Evolutionary conservation across 2,329 filamentous ascomycete species (phyloP).

Genomic region (Alternaria triticina): DNA sequence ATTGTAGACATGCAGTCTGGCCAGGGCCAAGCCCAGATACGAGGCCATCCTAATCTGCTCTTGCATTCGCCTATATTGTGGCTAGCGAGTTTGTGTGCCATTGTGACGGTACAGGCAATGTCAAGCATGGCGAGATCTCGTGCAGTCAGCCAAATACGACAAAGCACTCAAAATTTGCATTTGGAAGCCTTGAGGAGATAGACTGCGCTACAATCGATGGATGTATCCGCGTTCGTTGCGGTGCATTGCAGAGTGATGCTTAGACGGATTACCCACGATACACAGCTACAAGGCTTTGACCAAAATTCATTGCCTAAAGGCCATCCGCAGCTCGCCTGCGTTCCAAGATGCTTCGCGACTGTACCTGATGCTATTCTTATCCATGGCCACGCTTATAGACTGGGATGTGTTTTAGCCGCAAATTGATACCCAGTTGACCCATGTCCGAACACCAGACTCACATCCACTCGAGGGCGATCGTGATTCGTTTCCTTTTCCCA

Average conservation of each 20-base stretch:
- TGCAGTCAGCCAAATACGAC: not conserved
- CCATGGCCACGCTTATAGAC: slow-evolving; percentile 8
- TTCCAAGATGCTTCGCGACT: slow-evolving; percentile 6
- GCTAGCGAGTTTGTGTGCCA: slow-evolving; percentile 3
- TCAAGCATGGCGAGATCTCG: not conserved
- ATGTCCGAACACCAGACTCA: slow-evolving; percentile 8
- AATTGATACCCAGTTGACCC: slow-evolving; percentile 25
- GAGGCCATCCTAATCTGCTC: slow-evolving; percentile 12
- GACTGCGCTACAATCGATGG: not conserved
- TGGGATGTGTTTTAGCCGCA: slow-evolving; percentile 34
- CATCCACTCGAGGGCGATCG: not conserved
- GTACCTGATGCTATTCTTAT: slow-evolving; percentile 32
- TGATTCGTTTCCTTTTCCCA: not conserved
- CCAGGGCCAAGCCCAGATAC: slow-evolving; percentile 14
- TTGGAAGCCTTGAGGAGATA: not conserved
- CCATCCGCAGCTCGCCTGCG: slow-evolving; percentile 1
- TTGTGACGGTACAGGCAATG: not conserved
- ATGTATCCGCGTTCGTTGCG: not conserved
- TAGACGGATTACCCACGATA: not conserved
- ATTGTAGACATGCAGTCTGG: slow-evolving; percentile 4
- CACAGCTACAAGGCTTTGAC: not conserved
- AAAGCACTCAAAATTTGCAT: not conserved
- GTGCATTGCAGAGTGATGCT: not conserved
- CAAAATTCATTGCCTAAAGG: not conserved
- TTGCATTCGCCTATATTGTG: slow-evolving; percentile 15